Percentiles rank a stretch among this genome's conserved stretches.
Conservation (phyloP, 73 alveolate species). For the Breviolum minutum region DNA sequence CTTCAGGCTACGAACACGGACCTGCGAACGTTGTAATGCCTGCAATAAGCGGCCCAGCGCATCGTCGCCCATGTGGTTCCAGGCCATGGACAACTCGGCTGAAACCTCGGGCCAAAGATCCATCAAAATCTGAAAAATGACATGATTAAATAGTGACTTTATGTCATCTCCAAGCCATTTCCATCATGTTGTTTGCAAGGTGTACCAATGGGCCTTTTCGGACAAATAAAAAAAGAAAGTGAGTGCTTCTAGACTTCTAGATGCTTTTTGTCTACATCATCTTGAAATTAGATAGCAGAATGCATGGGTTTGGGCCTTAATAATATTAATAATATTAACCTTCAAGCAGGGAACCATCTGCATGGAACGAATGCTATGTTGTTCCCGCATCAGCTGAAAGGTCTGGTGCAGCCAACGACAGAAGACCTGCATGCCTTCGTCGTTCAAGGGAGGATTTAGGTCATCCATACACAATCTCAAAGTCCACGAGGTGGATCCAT, state of each 20-base stretch:
- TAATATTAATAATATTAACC: too few species aligned
- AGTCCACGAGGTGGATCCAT: background rate
- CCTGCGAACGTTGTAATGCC: conserved; percentile 56
- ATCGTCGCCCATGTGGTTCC: conserved; percentile 56
- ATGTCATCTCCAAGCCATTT: too few species aligned
- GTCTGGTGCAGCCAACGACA: conserved; percentile 64
- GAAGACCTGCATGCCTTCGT: conserved; percentile 70
- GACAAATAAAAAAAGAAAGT: background rate
- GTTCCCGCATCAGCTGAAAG: conserved; percentile 28
- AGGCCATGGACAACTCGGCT: conserved; percentile 32
- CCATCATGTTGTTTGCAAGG: background rate
- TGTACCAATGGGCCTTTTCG: background rate
- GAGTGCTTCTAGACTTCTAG: too few species aligned
- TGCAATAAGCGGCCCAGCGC: conserved; percentile 43
- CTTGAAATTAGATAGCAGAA: too few species aligned
- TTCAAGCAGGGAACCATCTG: background rate
- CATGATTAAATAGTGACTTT: too few species aligned
- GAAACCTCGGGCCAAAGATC: background rate
- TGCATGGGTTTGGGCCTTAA: too few species aligned
- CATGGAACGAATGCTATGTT: background rate
- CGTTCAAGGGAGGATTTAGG: conserved; percentile 44
- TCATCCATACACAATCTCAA: conserved; percentile 36
- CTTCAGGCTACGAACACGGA: conserved; percentile 24
- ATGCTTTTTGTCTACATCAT: too few species aligned
- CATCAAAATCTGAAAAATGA: too few species aligned